Base-by-base conservation (phyloP, 2,329 filamentous ascomycete genomes). In the Penicillium sp. region DNA sequence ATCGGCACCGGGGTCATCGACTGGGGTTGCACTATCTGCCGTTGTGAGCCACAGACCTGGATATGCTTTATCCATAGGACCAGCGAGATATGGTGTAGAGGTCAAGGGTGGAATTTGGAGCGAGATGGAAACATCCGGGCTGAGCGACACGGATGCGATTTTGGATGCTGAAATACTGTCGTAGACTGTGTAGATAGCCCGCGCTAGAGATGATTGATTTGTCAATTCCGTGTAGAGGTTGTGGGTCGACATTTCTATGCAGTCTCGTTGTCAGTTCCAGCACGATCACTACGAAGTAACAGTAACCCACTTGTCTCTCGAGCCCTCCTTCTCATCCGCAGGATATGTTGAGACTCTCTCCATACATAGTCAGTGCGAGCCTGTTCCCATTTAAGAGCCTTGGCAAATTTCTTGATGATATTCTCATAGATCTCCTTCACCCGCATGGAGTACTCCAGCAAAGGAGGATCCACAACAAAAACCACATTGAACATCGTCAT, bases 401-500 rank as follows among this genome's bases (percentile, higher is more conserved):
- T 95, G 65, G 90, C 91, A 61, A 95, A 85, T 70, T 95, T 95
- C 69, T 91, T 93, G 56, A 91, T 86, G 33, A 97, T 86, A 66
- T 95, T 88, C 46, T 88, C 80, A 67, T 95, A 95, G 65, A 96
- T 84, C 56, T 95, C 88, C 36, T 86, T 81, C 38, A 95, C 75
- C 11, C 81, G 75, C 63, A 75, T 77, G 49, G 88, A 87, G 57
- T 87, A 84, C 64, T 95, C 88, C 49, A 91, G 77, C 44, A 85
- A 82, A 41, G 85, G 86, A 3, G 90, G 88, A 58, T 89, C 87
- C 56, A 96, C 75, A 42, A 95, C 88, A 68, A 97, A 97, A 19
- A 97, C 90, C 10, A 96, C 81, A 68, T 96, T 95, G 72, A 99
- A 99, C 92, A 97, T 97, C 55, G 86, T 90, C 88, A 97, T 91